phyloP scores from a whole-genome alignment of 2,329 filamentous ascomycete genomes.

The Dothideomycetes sp. region DNA sequence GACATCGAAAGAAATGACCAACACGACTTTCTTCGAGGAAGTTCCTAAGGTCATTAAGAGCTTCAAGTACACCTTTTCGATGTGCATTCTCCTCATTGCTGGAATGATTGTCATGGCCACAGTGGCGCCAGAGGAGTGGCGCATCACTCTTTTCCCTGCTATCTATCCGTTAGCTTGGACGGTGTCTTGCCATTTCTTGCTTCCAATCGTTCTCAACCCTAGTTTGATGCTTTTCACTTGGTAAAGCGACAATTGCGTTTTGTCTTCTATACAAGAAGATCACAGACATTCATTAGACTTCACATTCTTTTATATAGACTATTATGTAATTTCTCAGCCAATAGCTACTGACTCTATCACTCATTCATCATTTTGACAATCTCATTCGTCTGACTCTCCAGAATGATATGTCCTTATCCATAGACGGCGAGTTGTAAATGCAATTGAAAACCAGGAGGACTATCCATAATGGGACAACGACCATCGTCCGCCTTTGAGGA shows the following conservation, averaged over 20 bases:
- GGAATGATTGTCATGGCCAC: slow-evolving; percentile 47
- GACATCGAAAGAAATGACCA: slow-evolving; percentile 46
- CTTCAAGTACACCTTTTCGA: slow-evolving; percentile 44
- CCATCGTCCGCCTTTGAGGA: no score
- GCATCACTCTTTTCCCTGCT: slow-evolving; percentile 45
- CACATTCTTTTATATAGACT: no score
- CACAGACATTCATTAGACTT: no score
- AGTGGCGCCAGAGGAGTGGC: slow-evolving; percentile 42
- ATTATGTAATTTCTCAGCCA: no score
- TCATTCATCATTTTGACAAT: no score
- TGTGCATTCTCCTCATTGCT: slow-evolving; percentile 34
- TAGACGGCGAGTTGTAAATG: no score
- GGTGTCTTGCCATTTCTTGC: slow-evolving; percentile 43
- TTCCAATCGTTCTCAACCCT: slow-evolving; percentile 51
- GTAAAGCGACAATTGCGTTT: slow-evolving; percentile 30
- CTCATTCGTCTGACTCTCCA: no score
- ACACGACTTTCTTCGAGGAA: slow-evolving; percentile 46
- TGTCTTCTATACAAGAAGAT: no score
- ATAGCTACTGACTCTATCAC: no score
- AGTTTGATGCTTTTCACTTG: slow-evolving; percentile 53
- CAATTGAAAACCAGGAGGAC: no score
- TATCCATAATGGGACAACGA: no score
- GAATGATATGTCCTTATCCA: no score
- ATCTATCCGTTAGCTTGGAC: slow-evolving; percentile 47
- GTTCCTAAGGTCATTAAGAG: slow-evolving; percentile 42